These are phyloP conservation scores for Ganoderma lingzhi DNA, from an alignment of 1,284 basidiomycete genomes.

Conservation along the genomic window DNA sequence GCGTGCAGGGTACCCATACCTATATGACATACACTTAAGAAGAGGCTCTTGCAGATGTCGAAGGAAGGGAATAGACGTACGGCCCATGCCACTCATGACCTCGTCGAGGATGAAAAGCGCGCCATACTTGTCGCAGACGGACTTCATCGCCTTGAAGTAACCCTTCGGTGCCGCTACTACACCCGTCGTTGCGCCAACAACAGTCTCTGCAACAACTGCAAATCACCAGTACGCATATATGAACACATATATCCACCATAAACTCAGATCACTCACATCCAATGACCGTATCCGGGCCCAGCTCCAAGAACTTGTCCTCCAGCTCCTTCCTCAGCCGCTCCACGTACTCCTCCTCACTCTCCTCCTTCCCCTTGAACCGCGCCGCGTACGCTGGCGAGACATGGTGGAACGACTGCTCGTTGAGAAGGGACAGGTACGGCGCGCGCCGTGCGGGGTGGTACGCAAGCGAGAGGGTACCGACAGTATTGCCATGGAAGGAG, in stretches of 20 bases:
- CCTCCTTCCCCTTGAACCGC: slow-evolving; percentile 72
- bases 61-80: slow-evolving; percentile 49
- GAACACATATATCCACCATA: background rate
- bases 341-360: slow-evolving; percentile 82
- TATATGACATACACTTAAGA: slow-evolving; percentile 36
- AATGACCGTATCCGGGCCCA: slow-evolving; percentile 84
- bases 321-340: slow-evolving; percentile 79
- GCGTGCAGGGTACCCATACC: slow-evolving; percentile 87
- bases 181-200: slow-evolving; percentile 86
- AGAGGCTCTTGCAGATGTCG: no score
- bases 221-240: background rate
- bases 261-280: slow-evolving; percentile 59
- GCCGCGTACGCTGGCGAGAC: slow-evolving; percentile 88
- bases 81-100: slow-evolving; percentile 88
- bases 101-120: slow-evolving; percentile 90
- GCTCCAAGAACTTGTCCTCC: slow-evolving; percentile 82
- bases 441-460: slow-evolving; percentile 71
- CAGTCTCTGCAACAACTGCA: slow-evolving; percentile 84
- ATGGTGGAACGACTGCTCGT: slow-evolving; percentile 74
- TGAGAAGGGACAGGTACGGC: slow-evolving; percentile 72
- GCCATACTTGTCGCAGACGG: slow-evolving; percentile 87
- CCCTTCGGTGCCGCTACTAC: slow-evolving; percentile 79
- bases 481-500: slow-evolving; percentile 87
- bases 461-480: slow-evolving; percentile 73
- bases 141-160: slow-evolving; percentile 85